Evolutionary conservation across 148 eudicot species (phyloP).

Genomic region (Hydrangea macrophylla): DNA sequence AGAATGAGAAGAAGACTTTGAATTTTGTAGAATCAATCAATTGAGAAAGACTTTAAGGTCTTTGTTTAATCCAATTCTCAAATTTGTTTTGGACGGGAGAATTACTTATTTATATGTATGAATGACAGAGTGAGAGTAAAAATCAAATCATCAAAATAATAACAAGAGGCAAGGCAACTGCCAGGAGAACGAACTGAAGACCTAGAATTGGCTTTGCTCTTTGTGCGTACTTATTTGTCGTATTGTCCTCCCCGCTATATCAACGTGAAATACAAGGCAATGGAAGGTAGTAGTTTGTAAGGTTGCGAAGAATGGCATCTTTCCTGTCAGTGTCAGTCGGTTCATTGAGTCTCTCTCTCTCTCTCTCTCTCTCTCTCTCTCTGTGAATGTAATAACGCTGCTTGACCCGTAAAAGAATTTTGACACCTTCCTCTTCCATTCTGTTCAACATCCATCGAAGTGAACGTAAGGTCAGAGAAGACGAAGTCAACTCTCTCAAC

Average conservation of each 20-base stretch:
- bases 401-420: constrained; percentile 10
- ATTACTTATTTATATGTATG: neutral
- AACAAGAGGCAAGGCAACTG: neutral
- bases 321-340: neutral
- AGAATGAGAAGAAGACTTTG: neutral
- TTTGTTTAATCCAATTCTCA: neutral
- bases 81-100: neutral
- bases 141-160: neutral
- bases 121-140: neutral
- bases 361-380: constrained; percentile 2
- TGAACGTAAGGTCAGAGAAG: neutral
- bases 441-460: constrained; percentile 5
- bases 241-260: constrained; percentile 1
- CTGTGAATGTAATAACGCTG: no score
- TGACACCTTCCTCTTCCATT: neutral
- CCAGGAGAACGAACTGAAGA: no score
- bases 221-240: neutral
- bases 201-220: neutral
- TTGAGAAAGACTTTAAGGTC: neutral
- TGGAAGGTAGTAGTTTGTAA: constrained; percentile 9
- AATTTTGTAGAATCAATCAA: neutral
- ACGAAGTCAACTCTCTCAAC: constrained; percentile 16
- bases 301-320: constrained; percentile 13
- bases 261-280: constrained; percentile 7
- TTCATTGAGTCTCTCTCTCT: neutral